A percentile compares a stretch with the other conserved stretches of the same genome.
Evolutionary conservation across 2,329 filamentous ascomycete genomes (phyloP).

Genomic region (Leptographium procerum): DNA sequence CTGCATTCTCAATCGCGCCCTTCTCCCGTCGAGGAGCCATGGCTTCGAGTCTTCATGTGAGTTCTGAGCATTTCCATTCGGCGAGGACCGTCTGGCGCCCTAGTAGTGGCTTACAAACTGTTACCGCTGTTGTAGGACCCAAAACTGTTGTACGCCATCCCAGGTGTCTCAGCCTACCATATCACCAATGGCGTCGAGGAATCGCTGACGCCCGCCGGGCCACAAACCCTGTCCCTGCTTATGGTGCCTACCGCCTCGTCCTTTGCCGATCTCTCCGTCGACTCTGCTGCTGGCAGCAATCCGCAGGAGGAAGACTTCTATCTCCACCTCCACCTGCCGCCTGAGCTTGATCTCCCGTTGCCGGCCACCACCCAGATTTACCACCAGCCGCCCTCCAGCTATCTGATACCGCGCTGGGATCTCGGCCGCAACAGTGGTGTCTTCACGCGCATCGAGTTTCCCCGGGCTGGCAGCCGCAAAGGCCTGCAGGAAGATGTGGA

Average conservation of each 20-base stretch:
- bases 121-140: conserved; percentile 35
- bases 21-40: conserved; percentile 20
- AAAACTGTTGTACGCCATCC: conserved; percentile 59
- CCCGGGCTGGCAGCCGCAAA: conserved; percentile 55
- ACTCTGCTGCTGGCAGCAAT: conserved; percentile 21
- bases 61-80: conserved; percentile 1
- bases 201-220: conserved; percentile 70
- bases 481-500: conserved; percentile 84
- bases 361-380: conserved; percentile 96
- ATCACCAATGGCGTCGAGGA: conserved; percentile 79
- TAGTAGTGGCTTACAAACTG: not conserved
- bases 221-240: conserved; percentile 82
- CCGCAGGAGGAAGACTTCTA: conserved; percentile 81
- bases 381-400: conserved; percentile 84
- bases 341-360: conserved; percentile 84
- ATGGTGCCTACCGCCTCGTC: conserved; percentile 90
- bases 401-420: conserved; percentile 92
- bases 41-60: conserved; percentile 34
- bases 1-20: not conserved
- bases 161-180: conserved; percentile 84
- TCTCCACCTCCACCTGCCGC: conserved; percentile 85
- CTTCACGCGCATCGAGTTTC: conserved; percentile 90
- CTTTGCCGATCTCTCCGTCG: conserved; percentile 43
- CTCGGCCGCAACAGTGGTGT: conserved; percentile 77
- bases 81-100: not conserved